Evolutionary conservation across 108 stramenopile species (phyloP), one percentile per base, ranked within the genome.

Genomic region (Cyclotella sp.): DNA sequence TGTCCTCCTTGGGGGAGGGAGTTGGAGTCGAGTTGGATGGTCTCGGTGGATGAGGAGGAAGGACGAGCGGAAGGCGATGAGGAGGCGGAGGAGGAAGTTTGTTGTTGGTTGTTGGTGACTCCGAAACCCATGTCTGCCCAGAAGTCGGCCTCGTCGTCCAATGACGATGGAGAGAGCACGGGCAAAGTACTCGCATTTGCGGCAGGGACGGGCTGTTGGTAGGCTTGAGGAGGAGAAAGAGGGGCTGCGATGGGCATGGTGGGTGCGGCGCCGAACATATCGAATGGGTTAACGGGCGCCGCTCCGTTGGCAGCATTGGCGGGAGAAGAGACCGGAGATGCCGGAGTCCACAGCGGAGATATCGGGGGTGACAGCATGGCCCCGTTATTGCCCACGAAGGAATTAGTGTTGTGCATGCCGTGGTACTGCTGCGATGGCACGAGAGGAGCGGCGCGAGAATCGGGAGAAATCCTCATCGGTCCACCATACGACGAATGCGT

Each of bases 61-160:
- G 65, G 45, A 27, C 9, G 1, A 5, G 19, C 26, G 45, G 21
- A 12, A 44, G 21, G 40, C 34, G 24, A 5, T 7, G 62, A 19
- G 1, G 39, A 16, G 39, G 62, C n/a, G 34, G 6, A 5, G 34
- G 34, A 34, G 34, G 34, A 34, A 2, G 34, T 6, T 34, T 29
- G 9, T 26, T 59, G 24, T 5, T 59, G 4, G 4, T 26, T 59
- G 19, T 29, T 18, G 58, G 22, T 3, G 34, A 34, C 34, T 2
- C 75, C 75, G 28, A 76, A 76, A n/a, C 75, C 75, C 75, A 76
- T 76, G 46, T 68, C 45, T 3, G 45, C 66, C 75, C 75, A 76
- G 34, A 76, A 76, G 60, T 76, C 67, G 49, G 58, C 60, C 18
- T 68, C 67, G 46, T 60, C 67, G 9, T 26, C 39, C 54, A 18